Evolutionary conservation across 108 stramenopile genomes (phyloP), one percentile per base, ranked within the genome.

Genomic region (Licmophora abbreviata): DNA sequence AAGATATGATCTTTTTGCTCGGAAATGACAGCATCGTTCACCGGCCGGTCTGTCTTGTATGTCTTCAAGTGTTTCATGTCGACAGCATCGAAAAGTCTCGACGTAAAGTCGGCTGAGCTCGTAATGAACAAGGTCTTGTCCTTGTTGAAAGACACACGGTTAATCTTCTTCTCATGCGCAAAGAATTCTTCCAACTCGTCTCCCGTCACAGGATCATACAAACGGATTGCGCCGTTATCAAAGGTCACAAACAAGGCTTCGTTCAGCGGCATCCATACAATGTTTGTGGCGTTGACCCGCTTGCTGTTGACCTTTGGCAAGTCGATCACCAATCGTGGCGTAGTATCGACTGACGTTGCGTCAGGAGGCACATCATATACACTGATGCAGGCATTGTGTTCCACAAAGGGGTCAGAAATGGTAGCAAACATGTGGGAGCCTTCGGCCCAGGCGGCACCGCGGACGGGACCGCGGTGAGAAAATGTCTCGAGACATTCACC

Each of bases 11-110:
- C 96, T 68, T 93, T 91, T 11, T 68, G 78, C 44, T 92, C 94
- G 25, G 83, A 80, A 51, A 99, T 94, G 42, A 90, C 95, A n/a
- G 93, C 95, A 62, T 95, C 97, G 63, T 99, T 99, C 40, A 99
- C 94, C 1, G 96, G 97, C 61, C 97, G 86, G 50, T 98, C 97
- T 5, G 95, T 96, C 61, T 88, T 76, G 83, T 95, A 99, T 4
- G 84, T 86, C 69, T 95, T 93, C 64, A 94, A 60, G 48, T 83
- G 83, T 33, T 67, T 64, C 34, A 95, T 63, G 50, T 95, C 83
- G 24, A 89, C 83, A 1, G 91, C 85, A 79, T 98, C 96, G 61
- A 83, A 95, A 22, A 98, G 57, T 54, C 92, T 96, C 56, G 94
- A 56, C 28, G 91, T 94, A 62, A 85, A 86, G 72, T 99, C 99